A percentile compares a stretch with the other conserved stretches of the same genome.
Evolutionary conservation across 768 basidiomycete genomes (phyloP).

Genomic region (Agaricus blazei): DNA sequence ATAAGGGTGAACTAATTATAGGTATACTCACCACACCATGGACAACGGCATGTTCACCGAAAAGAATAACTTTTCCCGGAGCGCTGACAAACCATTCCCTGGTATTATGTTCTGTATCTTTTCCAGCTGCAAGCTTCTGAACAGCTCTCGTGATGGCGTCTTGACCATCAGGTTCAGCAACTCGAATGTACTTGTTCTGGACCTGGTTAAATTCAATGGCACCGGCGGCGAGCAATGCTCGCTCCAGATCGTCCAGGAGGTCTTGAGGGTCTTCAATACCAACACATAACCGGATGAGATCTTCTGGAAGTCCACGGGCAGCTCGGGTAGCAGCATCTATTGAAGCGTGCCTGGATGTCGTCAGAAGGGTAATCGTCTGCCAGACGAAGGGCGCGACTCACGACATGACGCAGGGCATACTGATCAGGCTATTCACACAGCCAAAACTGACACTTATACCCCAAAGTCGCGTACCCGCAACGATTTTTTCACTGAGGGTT

Average conservation of each 20-base stretch:
- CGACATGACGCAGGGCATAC: constrained; percentile 99
- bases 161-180: constrained; percentile 21
- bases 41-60: constrained; percentile 98
- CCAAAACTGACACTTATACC: constrained; percentile 98
- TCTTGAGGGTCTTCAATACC: constrained; percentile 96
- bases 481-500: constrained; percentile 84
- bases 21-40: constrained; percentile 79
- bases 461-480: constrained; percentile 91
- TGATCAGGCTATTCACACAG: constrained; percentile 95
- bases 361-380: constrained; percentile 9
- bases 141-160: constrained; percentile 52
- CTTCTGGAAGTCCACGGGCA: constrained; percentile 96
- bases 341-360: constrained; percentile 76
- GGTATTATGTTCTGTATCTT: constrained; percentile 32
- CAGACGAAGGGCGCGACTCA: constrained; percentile 41
- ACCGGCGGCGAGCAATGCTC: constrained; percentile 86
- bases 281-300: constrained; percentile 95
- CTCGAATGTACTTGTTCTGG: constrained; percentile 45
- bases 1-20: background rate
- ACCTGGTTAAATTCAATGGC: constrained; percentile 63
- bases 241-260: constrained; percentile 91
- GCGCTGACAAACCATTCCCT: constrained; percentile 86
- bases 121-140: constrained; percentile 43
- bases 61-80: constrained; percentile 96
- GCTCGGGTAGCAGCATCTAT: constrained; percentile 94